Conservation (phyloP, 2,329 filamentous ascomycete species). For the Alternaria brassicae region DNA sequence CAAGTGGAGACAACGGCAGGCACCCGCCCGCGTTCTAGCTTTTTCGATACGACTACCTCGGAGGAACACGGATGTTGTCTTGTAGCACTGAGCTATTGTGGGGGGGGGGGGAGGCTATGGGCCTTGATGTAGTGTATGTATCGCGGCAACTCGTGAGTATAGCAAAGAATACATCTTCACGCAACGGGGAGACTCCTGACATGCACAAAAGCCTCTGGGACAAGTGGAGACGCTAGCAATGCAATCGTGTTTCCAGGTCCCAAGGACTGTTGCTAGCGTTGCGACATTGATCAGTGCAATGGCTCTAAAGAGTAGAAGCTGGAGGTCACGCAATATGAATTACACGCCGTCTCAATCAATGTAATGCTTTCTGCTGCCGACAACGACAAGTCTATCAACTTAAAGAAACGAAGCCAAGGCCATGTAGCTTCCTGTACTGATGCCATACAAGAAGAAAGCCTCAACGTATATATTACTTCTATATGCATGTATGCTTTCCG, state of each 20-base stretch:
- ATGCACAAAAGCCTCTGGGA: not conserved
- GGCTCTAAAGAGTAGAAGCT: not conserved
- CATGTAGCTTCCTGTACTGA: not conserved
- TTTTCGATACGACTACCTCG: not conserved
- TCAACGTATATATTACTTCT: not conserved
- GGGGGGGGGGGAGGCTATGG: not conserved
- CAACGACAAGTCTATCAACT: not conserved
- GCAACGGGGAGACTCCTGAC: not conserved
- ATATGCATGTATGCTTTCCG: constrained; percentile 1
- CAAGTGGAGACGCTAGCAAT: not conserved
- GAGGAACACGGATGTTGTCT: not conserved
- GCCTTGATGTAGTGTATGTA: not conserved
- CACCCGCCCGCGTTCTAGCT: not conserved
- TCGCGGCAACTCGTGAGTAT: not conserved
- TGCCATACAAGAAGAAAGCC: not conserved
- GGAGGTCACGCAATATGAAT: not conserved
- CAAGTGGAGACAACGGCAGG: not conserved
- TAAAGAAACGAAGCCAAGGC: not conserved
- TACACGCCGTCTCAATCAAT: too few species aligned
- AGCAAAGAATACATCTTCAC: not conserved
- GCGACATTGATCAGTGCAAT: not conserved
- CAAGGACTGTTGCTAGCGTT: not conserved
- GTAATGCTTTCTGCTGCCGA: not conserved
- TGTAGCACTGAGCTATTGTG: not conserved
- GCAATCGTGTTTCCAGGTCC: not conserved